Base-by-base conservation (phyloP, 1,284 basidiomycete species). In the Ceratobasidium sp. region DNA sequence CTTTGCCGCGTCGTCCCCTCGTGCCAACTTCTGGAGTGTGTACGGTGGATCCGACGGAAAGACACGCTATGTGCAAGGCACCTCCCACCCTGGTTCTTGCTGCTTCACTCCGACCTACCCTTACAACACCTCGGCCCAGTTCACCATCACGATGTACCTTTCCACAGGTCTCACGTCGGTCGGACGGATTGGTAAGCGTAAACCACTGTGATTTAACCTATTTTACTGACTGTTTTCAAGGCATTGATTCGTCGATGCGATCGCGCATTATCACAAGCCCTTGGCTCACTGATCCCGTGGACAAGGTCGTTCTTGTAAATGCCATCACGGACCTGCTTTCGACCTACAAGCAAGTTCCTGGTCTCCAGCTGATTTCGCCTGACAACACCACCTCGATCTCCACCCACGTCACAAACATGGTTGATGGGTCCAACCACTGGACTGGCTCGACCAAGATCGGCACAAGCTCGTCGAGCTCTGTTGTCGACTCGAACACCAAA, bases 11-110 rank as follows among this genome's bases (percentile, higher is more conserved):
- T 84, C 88, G 9, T 90, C 88, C 1, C 88, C 88, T 8, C 85
- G 87, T 74, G 79, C 87, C 74, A 89, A 89, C 82, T 90, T 89
- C 83, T 90, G 88, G 88, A 81, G 85, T 37, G 86, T 87, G 0
- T 85, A 86, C 74, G 77, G 78, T 14, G 85, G 84, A 5, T 79
- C 81, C 27, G 88, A 88, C 76, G 82, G 83, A 19, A 83, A 80
- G 54, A 85, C 85, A 0, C 85, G 87, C 75, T 89, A 83, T 78
- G 77, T 87, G 46, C 88, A 89, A 85, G 88, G 88, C 62, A 89
- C 88, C 29, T 87, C 85, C 39, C 86, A 88, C 54, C 88, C 88
- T n/a, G 88, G 88, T 64, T 88, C 87, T 37, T 86, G 86, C 2
- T 87, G 86, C 2, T 81, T 87, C 71, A 85, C 84, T 31, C 88